phyloP scores from a whole-genome alignment of 352 stramenopile genomes.

The Phytopythium litorale region DNA sequence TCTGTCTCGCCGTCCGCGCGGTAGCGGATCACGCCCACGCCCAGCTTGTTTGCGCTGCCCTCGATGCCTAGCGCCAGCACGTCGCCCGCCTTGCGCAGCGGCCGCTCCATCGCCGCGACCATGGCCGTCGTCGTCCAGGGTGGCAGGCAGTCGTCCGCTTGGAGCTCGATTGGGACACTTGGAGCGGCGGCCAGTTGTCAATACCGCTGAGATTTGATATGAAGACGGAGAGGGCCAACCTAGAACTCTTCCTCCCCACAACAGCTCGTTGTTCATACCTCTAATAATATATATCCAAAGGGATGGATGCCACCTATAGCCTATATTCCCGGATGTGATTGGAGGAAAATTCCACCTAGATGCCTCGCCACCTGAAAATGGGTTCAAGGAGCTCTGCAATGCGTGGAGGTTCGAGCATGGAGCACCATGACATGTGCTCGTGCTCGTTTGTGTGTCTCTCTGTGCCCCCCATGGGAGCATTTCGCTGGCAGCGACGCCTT shows the following conservation, averaged over 20 bases:
- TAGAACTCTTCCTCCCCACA: not conserved
- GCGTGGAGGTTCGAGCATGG: too few relatives aligned
- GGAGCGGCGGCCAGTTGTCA: not conserved
- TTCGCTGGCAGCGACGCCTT: not conserved
- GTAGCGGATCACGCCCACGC: constrained; percentile 83
- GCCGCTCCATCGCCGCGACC: constrained; percentile 16
- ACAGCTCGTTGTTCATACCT: not conserved
- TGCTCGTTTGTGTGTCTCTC: too few relatives aligned
- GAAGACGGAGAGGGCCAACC: not conserved
- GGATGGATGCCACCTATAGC: too few relatives aligned
- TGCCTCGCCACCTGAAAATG: not conserved
- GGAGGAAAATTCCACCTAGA: not conserved
- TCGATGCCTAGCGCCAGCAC: constrained; percentile 97
- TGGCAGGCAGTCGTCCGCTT: not conserved
- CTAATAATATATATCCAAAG: too few relatives aligned
- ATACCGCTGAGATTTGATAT: not conserved
- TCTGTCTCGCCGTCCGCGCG: constrained; percentile 68
- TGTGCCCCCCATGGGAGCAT: too few relatives aligned
- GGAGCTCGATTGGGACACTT: not conserved
- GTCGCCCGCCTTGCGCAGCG: constrained; percentile 61
- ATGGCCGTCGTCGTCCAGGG: constrained; percentile 2
- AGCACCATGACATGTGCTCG: too few relatives aligned
- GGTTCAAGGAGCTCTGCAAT: not conserved
- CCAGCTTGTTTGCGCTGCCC: constrained; percentile 98
- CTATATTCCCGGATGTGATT: not conserved